These are phyloP conservation scores for Celoporthe dispersa DNA, from an alignment of 2,329 filamentous ascomycete genomes.

Conservation along the genomic window DNA sequence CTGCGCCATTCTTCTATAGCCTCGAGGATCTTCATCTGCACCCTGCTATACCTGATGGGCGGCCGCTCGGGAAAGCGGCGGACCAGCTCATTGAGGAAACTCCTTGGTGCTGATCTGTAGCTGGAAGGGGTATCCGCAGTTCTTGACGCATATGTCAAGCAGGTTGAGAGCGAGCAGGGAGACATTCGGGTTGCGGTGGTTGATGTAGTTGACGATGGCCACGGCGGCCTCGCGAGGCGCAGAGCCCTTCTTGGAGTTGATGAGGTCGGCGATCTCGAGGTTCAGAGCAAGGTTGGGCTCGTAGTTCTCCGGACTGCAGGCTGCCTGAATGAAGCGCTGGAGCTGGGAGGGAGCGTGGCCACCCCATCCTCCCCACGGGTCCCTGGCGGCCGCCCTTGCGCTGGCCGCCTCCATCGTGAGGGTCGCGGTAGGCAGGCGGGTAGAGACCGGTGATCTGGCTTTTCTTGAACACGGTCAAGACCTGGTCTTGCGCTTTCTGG, in stretches of 20 bases:
- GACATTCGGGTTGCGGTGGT: constrained; percentile 96
- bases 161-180: constrained; percentile 87
- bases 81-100: constrained; percentile 98
- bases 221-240: constrained; percentile 93
- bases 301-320: constrained; percentile 96
- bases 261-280: constrained; percentile 93
- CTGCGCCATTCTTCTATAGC: constrained; percentile 97
- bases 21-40: constrained; percentile 92
- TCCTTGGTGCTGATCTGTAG: constrained; percentile 98
- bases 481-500: neutral
- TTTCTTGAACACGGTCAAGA: neutral
- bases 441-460: constrained; percentile 1
- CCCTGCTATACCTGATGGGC: constrained; percentile 80
- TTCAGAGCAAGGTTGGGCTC: constrained; percentile 96
- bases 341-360: constrained; percentile 78
- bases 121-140: constrained; percentile 98
- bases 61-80: constrained; percentile 93
- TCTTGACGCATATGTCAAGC: constrained; percentile 99
- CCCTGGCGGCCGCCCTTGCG: constrained; percentile 91
- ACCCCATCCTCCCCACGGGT: constrained; percentile 86
- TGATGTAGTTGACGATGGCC: constrained; percentile 91
- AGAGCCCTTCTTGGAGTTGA: constrained; percentile 97
- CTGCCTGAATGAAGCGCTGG: constrained; percentile 93
- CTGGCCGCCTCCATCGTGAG: constrained; percentile 87
- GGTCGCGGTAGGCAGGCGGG: constrained; percentile 12